Evolutionary conservation across 2,329 filamentous ascomycete species (phyloP).

Genomic region (Lomentospora prolificans): DNA sequence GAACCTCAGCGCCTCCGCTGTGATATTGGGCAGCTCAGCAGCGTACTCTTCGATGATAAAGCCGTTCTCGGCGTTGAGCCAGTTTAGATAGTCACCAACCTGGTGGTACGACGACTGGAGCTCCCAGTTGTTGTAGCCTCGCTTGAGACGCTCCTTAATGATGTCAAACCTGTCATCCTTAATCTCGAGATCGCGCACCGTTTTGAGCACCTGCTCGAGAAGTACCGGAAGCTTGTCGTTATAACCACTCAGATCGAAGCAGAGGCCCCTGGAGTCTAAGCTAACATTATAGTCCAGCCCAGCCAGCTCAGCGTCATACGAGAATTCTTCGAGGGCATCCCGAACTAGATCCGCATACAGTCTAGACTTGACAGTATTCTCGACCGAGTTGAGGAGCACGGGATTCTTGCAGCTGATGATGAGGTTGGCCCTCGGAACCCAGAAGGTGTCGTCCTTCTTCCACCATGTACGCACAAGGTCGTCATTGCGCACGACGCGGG

Average conservation of each 20-base stretch:
- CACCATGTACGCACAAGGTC: slow-evolving; percentile 76
- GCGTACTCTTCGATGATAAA: slow-evolving; percentile 74
- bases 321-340: slow-evolving; percentile 84
- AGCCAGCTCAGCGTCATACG: slow-evolving; percentile 90
- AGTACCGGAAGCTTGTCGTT: slow-evolving; percentile 93
- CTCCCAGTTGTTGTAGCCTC: slow-evolving; percentile 77
- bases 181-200: slow-evolving; percentile 75
- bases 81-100: slow-evolving; percentile 71
- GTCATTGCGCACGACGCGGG: slow-evolving; percentile 79
- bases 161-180: slow-evolving; percentile 84
- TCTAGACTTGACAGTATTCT: slow-evolving; percentile 66
- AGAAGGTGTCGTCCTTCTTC: slow-evolving; percentile 98
- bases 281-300: slow-evolving; percentile 76
- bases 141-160: slow-evolving; percentile 72
- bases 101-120: slow-evolving; percentile 84
- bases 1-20: slow-evolving; percentile 59
- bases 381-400: slow-evolving; percentile 67
- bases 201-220: slow-evolving; percentile 76
- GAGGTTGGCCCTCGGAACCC: slow-evolving; percentile 90
- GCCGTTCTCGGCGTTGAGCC: slow-evolving; percentile 66
- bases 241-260: slow-evolving; percentile 76
- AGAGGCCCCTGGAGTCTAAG: slow-evolving; percentile 62
- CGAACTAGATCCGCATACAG: slow-evolving; percentile 79
- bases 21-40: slow-evolving; percentile 65
- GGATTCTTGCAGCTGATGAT: slow-evolving; percentile 73